Evolutionary conservation across 768 basidiomycete genomes (phyloP).

Genomic region (Collybia sordida): DNA sequence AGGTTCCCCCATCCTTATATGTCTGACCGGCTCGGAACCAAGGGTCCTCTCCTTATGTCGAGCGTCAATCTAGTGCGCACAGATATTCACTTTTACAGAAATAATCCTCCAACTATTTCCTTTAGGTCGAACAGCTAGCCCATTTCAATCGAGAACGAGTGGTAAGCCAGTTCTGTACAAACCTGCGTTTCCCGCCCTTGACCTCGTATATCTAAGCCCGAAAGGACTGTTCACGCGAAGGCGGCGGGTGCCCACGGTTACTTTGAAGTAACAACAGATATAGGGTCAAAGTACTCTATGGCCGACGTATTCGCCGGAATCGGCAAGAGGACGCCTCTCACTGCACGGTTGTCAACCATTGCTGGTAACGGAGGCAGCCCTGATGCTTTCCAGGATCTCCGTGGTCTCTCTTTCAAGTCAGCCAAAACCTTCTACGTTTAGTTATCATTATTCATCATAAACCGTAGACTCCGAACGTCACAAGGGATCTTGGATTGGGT

Average conservation of each 20-base stretch:
- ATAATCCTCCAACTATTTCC: not conserved
- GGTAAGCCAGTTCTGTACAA: conserved; percentile 3
- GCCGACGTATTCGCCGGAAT: conserved; percentile 28
- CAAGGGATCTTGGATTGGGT: conserved; percentile 32
- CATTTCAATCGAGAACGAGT: conserved; percentile 17
- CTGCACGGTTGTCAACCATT: conserved; percentile 38
- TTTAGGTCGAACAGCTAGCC: conserved; percentile 13
- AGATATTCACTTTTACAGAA: not conserved
- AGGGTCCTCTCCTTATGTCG: conserved; percentile 12
- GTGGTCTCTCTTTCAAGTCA: conserved; percentile 52
- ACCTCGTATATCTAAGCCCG: conserved; percentile 18
- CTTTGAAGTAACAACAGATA: conserved; percentile 52
- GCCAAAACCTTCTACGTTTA: conserved; percentile 21
- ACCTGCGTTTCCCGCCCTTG: not conserved
- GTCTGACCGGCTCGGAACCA: conserved; percentile 11
- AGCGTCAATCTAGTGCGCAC: conserved; percentile 12
- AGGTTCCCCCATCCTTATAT: conserved; percentile 12
- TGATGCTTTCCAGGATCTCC: conserved; percentile 48
- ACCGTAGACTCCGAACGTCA: conserved; percentile 30
- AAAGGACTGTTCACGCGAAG: conserved; percentile 35
- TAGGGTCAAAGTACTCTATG: conserved; percentile 31
- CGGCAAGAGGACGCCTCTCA: conserved; percentile 29
- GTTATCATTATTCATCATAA: not conserved
- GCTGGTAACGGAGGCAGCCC: conserved; percentile 49
- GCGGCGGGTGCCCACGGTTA: conserved; percentile 49